Conservation (phyloP, 768 basidiomycete species). For the Cubamyces lactineus region DNA sequence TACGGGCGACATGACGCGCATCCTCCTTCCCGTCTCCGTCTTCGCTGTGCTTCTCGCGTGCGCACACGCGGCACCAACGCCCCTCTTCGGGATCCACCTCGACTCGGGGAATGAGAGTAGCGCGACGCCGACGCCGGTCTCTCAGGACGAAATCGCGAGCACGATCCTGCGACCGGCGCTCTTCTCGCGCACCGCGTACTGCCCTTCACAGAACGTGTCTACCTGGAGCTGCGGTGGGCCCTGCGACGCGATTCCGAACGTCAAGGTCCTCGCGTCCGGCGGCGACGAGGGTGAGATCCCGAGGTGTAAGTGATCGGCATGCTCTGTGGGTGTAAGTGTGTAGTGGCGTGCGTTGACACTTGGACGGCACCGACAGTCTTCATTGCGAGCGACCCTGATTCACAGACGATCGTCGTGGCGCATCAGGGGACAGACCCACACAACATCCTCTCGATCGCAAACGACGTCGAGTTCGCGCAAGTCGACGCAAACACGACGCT, state of each 20-base stretch:
- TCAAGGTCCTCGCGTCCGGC: slow-evolving; percentile 5
- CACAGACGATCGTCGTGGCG: slow-evolving; percentile 39
- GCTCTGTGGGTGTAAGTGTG: neutral
- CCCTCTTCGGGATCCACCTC: slow-evolving; percentile 29
- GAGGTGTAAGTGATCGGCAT: slow-evolving; percentile 15
- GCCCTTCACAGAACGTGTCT: slow-evolving; percentile 25
- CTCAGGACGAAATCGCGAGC: slow-evolving; percentile 26
- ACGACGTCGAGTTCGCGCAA: slow-evolving; percentile 30
- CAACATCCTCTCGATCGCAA: slow-evolving; percentile 32
- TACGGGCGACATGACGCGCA: slow-evolving; percentile 14
- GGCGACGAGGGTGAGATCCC: slow-evolving; percentile 38
- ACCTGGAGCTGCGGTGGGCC: slow-evolving; percentile 32
- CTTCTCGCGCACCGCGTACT: slow-evolving; percentile 34
- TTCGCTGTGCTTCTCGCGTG: slow-evolving; percentile 19
- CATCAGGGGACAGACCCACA: slow-evolving; percentile 42
- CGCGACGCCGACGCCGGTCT: slow-evolving; percentile 17
- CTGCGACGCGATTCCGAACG: slow-evolving; percentile 33
- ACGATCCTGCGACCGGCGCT: slow-evolving; percentile 30
- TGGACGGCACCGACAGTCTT: slow-evolving; percentile 23
- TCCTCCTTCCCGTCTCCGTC: slow-evolving; percentile 17
- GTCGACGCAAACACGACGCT: slow-evolving; percentile 40
- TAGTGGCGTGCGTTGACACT: neutral
- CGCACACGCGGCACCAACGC: slow-evolving; percentile 23
- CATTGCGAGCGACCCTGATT: slow-evolving; percentile 39
- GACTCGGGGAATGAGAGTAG: slow-evolving; percentile 17